Conservation (phyloP, 1,284 basidiomycete species). For the Fomitopsis pinicola region DNA sequence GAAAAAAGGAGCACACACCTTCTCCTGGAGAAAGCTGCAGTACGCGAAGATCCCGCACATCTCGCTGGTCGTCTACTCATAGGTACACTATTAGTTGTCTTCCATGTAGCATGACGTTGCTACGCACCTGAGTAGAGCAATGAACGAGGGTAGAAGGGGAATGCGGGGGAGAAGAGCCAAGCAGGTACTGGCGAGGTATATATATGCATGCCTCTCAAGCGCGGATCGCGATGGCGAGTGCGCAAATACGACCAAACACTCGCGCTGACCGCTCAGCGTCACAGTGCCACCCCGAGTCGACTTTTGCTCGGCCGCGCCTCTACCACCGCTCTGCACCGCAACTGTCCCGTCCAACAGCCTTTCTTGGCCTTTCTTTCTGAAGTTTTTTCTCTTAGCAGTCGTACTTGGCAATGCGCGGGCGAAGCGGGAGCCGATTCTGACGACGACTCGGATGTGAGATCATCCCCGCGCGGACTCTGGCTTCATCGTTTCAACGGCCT, state of each 20-base stretch:
- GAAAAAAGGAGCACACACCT: constrained; percentile 48
- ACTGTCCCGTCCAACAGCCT: background rate
- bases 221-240: constrained; percentile 3
- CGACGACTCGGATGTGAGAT: background rate
- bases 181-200: background rate
- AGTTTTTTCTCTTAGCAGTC: too few relatives aligned
- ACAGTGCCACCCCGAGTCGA: background rate
- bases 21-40: constrained; percentile 91
- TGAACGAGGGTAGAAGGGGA: background rate
- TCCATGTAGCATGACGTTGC: too few relatives aligned
- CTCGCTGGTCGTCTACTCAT: background rate
- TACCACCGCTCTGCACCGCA: background rate
- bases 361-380: background rate
- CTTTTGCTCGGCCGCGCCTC: background rate
- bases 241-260: constrained; percentile 6
- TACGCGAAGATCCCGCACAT: constrained; percentile 98
- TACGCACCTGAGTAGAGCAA: background rate
- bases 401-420: background rate
- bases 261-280: constrained; percentile 1
- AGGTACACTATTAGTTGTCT: too few relatives aligned
- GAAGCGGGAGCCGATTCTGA: too few relatives aligned
- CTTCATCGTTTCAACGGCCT: background rate
- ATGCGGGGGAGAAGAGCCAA: background rate
- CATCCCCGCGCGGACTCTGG: background rate
- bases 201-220: constrained; percentile 3